Conservation (phyloP, 208 protist genomes). For the Eutreptiella sp. region DNA sequence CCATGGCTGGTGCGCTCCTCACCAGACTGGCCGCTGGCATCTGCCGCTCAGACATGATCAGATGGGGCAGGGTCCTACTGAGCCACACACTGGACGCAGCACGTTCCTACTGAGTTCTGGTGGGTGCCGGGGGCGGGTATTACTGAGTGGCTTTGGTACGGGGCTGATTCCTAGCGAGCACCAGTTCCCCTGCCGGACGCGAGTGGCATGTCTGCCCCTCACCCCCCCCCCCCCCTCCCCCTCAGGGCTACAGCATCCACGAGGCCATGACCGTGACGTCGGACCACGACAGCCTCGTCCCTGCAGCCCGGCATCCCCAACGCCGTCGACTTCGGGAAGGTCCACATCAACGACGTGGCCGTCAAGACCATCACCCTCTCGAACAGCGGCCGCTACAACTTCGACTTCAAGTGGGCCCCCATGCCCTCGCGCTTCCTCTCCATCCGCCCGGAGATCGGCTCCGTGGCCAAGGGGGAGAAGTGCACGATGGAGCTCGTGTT, state of each 20-base stretch:
- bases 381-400: constrained; percentile 77
- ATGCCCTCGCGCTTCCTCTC: constrained; percentile 46
- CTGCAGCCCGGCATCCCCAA: constrained; percentile 9
- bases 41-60: too few species aligned
- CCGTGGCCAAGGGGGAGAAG: constrained; percentile 56
- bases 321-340: constrained; percentile 73
- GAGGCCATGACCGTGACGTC: constrained; percentile 65
- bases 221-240: too few species aligned
- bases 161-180: too few species aligned
- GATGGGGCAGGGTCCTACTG: too few species aligned
- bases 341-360: constrained; percentile 78
- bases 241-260: constrained; percentile 80
- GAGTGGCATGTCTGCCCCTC: too few species aligned
- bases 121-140: too few species aligned
- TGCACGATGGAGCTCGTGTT: constrained; percentile 63
- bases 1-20: too few species aligned
- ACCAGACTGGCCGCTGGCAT: constrained; percentile 74
- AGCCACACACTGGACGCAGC: too few species aligned
- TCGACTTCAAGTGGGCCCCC: constrained; percentile 67
- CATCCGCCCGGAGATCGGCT: constrained; percentile 54
- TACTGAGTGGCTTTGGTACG: too few species aligned
- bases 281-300: constrained; percentile 30
- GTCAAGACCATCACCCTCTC: constrained; percentile 62
- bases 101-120: too few species aligned
- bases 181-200: too few species aligned